Conservation (phyloP, 1,284 basidiomycete genomes). For the Anthracocystis setariae region DNA sequence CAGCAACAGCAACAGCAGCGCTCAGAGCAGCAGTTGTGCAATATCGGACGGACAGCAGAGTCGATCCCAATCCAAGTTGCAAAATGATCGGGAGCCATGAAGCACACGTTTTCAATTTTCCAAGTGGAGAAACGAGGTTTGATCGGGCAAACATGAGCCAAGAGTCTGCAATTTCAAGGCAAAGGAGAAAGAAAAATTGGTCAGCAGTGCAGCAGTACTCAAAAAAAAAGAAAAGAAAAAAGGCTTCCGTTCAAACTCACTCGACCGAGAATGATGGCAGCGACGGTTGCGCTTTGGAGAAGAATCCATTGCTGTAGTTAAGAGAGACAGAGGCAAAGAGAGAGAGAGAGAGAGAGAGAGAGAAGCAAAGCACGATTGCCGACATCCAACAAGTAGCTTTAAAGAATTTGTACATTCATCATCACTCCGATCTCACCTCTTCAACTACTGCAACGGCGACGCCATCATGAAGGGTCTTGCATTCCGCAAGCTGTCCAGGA, state of each 20-base stretch:
- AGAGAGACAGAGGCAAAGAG: too few relatives aligned
- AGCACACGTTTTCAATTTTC: background rate
- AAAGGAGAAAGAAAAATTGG: background rate
- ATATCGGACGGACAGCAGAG: background rate
- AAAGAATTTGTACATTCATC: background rate
- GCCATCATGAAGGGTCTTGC: constrained; percentile 64
- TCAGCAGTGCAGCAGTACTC: too few relatives aligned
- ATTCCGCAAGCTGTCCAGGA: constrained; percentile 63
- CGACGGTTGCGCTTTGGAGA: too few relatives aligned
- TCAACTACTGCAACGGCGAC: background rate
- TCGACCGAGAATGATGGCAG: constrained; percentile 38
- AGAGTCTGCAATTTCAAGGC: background rate
- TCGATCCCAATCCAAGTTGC: background rate
- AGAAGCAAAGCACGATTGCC: too few relatives aligned
- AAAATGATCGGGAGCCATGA: too few relatives aligned
- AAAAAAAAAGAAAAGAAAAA: too few relatives aligned
- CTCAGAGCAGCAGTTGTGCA: background rate
- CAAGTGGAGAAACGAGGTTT: background rate
- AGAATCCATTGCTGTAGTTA: constrained; percentile 8
- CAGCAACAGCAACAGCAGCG: background rate
- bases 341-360: too few relatives aligned
- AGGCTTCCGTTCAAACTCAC: constrained; percentile 10
- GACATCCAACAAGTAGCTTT: background rate
- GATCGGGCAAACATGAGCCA: background rate
- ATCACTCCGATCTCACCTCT: background rate